Conservation (phyloP, 163 green algal genomes). For the Chloromonas sp. region DNA sequence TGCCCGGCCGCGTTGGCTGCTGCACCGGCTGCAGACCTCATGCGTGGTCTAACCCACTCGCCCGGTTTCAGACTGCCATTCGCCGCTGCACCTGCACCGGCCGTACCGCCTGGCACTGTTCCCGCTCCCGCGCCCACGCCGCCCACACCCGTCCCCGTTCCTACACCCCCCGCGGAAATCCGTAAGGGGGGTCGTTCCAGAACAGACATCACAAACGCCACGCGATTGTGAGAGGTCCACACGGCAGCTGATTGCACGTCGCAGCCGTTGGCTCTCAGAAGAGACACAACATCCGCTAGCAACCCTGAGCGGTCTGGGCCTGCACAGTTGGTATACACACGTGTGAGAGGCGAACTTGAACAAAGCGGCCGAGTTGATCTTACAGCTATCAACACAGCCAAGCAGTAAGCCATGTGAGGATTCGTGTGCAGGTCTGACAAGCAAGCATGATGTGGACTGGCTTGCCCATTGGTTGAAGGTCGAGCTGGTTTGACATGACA, state of each 20-base stretch:
- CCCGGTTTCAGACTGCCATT: constrained; percentile 56
- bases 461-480: no score
- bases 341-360: no score
- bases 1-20: neutral
- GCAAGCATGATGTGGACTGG: no score
- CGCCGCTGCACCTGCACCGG: constrained; percentile 28
- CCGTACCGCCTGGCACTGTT: constrained; percentile 53
- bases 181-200: neutral
- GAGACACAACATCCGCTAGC: constrained; percentile 35
- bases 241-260: constrained; percentile 53
- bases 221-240: constrained; percentile 2
- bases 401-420: no score
- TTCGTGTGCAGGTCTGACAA: no score
- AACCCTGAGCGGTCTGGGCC: constrained; percentile 69
- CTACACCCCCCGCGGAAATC: neutral
- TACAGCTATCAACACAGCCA: no score
- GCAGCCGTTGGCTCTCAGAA: constrained; percentile 75
- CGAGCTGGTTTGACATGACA: no score
- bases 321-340: no score
- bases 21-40: neutral
- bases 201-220: constrained; percentile 21
- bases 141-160: neutral
- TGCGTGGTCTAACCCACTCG: constrained; percentile 9
- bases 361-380: no score
- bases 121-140: constrained; percentile 36